These are phyloP conservation scores for Pugionium dolabratum DNA, from an alignment of 345 rosid species.

Conservation along the genomic window DNA sequence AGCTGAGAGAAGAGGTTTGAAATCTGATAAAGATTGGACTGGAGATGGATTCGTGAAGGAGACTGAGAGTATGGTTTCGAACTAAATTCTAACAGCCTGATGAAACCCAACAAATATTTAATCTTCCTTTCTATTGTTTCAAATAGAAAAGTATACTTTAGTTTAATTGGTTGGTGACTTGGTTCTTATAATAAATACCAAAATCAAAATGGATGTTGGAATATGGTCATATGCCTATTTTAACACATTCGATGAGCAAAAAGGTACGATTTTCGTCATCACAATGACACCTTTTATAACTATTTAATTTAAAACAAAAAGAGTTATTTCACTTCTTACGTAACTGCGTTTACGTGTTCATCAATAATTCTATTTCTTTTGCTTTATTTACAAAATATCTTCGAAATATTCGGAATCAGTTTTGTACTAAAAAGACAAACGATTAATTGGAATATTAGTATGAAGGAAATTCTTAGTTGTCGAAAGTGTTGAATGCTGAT, in stretches of 20 bases:
- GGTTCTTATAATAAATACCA: not conserved
- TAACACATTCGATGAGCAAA: not conserved
- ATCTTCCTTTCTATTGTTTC: not conserved
- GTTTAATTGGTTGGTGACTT: too few species aligned
- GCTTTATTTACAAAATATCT: not conserved
- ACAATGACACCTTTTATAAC: not conserved
- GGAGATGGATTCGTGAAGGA: slow-evolving; percentile 96
- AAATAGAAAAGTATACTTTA: too few species aligned
- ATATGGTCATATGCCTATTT: too few species aligned
- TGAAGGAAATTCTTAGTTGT: not conserved
- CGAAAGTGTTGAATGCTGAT: too few species aligned
- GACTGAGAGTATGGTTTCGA: slow-evolving; percentile 95
- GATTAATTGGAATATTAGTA: not conserved
- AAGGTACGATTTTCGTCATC: slow-evolving; percentile 1
- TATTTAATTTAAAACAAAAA: not conserved
- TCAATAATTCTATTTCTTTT: too few species aligned
- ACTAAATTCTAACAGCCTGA: slow-evolving; percentile 41
- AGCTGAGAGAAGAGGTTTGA: slow-evolving; percentile 71
- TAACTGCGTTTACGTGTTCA: slow-evolving; percentile 5
- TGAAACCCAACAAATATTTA: slow-evolving; percentile 7
- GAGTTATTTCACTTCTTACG: slow-evolving; percentile 4
- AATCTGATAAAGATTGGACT: slow-evolving; percentile 96
- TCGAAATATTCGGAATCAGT: not conserved
- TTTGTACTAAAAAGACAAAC: not conserved
- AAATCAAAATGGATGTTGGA: too few species aligned